These are phyloP conservation scores for Aureobasidium vineae DNA, from an alignment of 2,329 filamentous ascomycete species.

Conservation along the genomic window DNA sequence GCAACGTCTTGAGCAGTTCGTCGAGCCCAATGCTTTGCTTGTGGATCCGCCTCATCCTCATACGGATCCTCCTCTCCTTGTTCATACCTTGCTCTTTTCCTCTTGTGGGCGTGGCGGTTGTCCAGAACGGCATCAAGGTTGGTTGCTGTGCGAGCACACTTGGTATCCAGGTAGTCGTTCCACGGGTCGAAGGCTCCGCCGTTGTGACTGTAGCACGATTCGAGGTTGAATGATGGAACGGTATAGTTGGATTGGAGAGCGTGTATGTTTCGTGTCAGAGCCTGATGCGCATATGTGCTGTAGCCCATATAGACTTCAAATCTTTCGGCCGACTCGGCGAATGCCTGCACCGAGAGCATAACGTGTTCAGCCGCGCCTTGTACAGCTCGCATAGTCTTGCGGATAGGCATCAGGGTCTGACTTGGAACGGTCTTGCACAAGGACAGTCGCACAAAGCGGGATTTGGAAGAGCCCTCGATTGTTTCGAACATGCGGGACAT, in stretches of 20 bases:
- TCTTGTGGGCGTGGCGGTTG: slow-evolving; percentile 14
- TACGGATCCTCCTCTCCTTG: background rate
- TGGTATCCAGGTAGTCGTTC: slow-evolving; percentile 11
- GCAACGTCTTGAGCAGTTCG: background rate
- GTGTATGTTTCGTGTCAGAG: background rate
- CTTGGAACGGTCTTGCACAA: background rate
- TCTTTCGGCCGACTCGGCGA: background rate
- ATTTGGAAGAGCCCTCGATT: background rate
- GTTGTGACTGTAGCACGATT: slow-evolving; percentile 12
- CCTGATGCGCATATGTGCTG: slow-evolving; percentile 16
- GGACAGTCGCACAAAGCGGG: slow-evolving; percentile 1
- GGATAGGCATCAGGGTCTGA: slow-evolving; percentile 12
- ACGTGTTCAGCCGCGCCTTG: slow-evolving; percentile 15
- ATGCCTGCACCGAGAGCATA: background rate
- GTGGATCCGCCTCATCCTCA: background rate
- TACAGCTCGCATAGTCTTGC: background rate
- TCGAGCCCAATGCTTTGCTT: background rate
- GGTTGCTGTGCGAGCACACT: background rate
- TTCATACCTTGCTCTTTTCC: background rate
- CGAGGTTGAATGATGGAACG: background rate
- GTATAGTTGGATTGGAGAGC: background rate
- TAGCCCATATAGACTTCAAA: slow-evolving; percentile 13
- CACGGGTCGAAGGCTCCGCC: slow-evolving; percentile 9
- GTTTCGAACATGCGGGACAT: slow-evolving; percentile 1
- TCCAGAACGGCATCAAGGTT: background rate